phyloP scores from a whole-genome alignment of 495 filamentous ascomycete genomes.

The Podospora sp. region DNA sequence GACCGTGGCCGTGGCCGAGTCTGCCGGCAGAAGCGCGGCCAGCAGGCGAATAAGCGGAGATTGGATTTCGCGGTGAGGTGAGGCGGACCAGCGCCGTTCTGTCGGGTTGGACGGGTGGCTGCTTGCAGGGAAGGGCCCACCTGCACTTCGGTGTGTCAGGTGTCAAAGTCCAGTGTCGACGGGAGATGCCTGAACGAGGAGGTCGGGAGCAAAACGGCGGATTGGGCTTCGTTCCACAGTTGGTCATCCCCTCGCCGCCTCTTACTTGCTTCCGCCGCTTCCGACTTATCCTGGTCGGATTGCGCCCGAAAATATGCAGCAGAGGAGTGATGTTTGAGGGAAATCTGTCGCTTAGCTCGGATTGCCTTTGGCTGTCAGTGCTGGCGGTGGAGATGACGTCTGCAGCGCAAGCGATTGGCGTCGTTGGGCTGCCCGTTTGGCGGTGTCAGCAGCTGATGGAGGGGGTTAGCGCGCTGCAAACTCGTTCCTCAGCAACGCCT shows the following conservation, averaged over 20 bases:
- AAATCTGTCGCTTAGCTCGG: constrained; percentile 11
- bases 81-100: background rate
- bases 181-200: background rate
- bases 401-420: background rate
- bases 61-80: background rate
- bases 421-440: background rate
- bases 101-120: background rate
- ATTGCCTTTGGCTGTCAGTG: background rate
- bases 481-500: background rate
- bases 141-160: background rate
- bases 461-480: background rate
- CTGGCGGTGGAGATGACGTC: background rate
- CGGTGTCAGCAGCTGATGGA: background rate
- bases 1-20: constrained; percentile 16
- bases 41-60: background rate
- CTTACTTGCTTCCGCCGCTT: constrained; percentile 13
- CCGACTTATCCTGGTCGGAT: background rate
- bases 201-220: background rate
- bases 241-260: background rate
- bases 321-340: background rate
- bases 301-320: background rate
- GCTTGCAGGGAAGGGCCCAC: background rate
- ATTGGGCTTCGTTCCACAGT: background rate
- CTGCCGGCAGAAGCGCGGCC: constrained; percentile 11
- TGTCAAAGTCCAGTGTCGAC: background rate